Evolutionary conservation across 2,329 filamentous ascomycete genomes (phyloP).

Genomic region (Xylariaceae sp.): DNA sequence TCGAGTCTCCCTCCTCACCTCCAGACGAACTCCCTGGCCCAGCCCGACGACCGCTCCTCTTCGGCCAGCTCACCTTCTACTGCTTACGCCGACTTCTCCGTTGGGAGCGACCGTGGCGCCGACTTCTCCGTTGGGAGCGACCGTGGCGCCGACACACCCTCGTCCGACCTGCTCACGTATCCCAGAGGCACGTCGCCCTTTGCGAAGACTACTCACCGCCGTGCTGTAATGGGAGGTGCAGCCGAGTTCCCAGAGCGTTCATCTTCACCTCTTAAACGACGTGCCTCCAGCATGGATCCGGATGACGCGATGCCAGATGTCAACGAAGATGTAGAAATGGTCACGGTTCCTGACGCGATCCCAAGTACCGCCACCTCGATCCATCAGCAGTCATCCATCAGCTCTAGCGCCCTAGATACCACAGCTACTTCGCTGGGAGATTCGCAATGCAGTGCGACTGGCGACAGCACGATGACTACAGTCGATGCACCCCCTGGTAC

Average conservation of each 20-base stretch:
- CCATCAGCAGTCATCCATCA: constrained; percentile 3
- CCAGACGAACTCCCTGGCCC: constrained; percentile 42
- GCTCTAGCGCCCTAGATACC: constrained; percentile 10
- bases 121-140: constrained; percentile 52
- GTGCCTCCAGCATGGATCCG: constrained; percentile 56
- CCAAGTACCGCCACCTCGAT: background rate
- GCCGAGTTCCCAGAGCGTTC: constrained; percentile 54
- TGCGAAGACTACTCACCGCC: constrained; percentile 41
- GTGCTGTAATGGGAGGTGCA: constrained; percentile 56
- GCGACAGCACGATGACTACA: background rate
- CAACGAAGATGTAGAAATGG: constrained; percentile 44
- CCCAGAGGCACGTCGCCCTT: constrained; percentile 49
- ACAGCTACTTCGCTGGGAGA: constrained; percentile 4
- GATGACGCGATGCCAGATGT: constrained; percentile 36
- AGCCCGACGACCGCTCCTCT: constrained; percentile 48
- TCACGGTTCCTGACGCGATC: constrained; percentile 26
- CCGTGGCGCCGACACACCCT: constrained; percentile 40
- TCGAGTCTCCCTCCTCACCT: constrained; percentile 49
- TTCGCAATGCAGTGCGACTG: background rate
- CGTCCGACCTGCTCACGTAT: constrained; percentile 35
- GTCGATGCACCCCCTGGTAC: constrained; percentile 9
- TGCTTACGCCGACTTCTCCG: constrained; percentile 51
- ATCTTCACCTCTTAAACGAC: constrained; percentile 59
- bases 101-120: constrained; percentile 50
- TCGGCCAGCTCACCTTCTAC: constrained; percentile 53